Percentiles rank a stretch among this genome's conserved stretches.
These are phyloP conservation scores for Hypoxylon subgilvum DNA, from an alignment of 495 filamentous ascomycete species.

Conservation along the genomic window DNA sequence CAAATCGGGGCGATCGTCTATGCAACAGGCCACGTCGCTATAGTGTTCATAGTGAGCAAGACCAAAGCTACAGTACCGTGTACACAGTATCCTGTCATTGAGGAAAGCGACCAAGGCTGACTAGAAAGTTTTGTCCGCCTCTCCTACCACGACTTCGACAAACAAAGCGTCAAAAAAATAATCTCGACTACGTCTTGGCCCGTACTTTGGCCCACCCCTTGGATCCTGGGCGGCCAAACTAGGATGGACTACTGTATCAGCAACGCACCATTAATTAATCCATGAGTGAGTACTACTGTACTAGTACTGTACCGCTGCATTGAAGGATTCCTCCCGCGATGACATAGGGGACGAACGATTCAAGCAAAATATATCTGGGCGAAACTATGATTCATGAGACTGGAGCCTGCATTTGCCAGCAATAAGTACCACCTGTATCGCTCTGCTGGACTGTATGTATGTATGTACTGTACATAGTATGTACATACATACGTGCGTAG, in stretches of 20 bases:
- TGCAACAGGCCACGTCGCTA: constrained; percentile 24
- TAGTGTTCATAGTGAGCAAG: constrained; percentile 34
- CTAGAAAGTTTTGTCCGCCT: constrained; percentile 16
- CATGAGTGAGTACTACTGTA: constrained; percentile 5
- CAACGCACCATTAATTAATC: constrained; percentile 7
- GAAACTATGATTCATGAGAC: constrained; percentile 21
- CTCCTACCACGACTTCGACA: not conserved
- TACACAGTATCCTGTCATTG: constrained; percentile 35
- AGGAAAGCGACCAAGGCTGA: constrained; percentile 1
- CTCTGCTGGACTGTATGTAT: too few relatives aligned
- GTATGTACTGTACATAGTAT: too few relatives aligned
- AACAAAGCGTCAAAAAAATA: too few relatives aligned
- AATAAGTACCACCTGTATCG: too few relatives aligned
- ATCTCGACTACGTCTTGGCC: not conserved
- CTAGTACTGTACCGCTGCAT: too few relatives aligned
- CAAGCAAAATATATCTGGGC: constrained; percentile 2
- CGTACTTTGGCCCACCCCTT: not conserved
- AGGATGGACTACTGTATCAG: constrained; percentile 4
- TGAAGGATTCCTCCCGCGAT: constrained; percentile 13
- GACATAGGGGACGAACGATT: constrained; percentile 25
- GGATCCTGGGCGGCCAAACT: not conserved
- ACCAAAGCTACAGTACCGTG: constrained; percentile 30
- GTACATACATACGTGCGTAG: too few relatives aligned
- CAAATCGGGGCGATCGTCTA: constrained; percentile 37
- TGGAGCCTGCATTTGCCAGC: not conserved